Conservation (phyloP, 495 filamentous ascomycete species). For the Penicillium antarcticum region DNA sequence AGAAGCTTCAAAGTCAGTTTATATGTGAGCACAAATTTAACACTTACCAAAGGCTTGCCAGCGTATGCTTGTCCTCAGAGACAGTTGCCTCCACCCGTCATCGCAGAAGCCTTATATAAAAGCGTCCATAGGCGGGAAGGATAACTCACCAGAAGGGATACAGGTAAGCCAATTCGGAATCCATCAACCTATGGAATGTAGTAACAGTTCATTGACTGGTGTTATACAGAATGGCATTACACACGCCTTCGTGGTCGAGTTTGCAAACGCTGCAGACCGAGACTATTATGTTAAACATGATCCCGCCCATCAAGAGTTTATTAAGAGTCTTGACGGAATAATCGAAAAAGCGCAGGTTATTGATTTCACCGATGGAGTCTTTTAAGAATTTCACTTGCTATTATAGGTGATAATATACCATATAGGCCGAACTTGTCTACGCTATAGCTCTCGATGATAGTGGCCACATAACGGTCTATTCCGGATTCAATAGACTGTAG, state of each 20-base stretch:
- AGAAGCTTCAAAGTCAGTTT: not conserved
- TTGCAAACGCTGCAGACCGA: conserved; percentile 34
- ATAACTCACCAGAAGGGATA: conserved; percentile 62
- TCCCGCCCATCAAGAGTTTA: conserved; percentile 36
- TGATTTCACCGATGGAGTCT: conserved; percentile 34
- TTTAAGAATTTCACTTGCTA: conserved; percentile 1
- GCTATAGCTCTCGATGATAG: no score
- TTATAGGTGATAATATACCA: no score
- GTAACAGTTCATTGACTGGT: not conserved
- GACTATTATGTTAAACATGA: conserved; percentile 43
- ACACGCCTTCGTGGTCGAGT: conserved; percentile 44
- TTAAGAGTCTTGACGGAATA: conserved; percentile 25
- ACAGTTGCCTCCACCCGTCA: conserved; percentile 42
- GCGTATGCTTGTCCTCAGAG: conserved; percentile 36
- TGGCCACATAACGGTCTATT: no score
- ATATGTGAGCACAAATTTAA: no score
- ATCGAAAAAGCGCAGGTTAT: conserved; percentile 42
- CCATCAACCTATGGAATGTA: not conserved
- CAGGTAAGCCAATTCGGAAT: conserved; percentile 44
- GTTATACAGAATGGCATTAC: conserved; percentile 30
- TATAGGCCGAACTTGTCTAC: no score
- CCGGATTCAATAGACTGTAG: no score
- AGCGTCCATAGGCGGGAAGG: conserved; percentile 53
- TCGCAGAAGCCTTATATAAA: conserved; percentile 48
- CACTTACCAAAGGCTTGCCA: conserved; percentile 19